These are phyloP conservation scores for Blastomyces gilchristii DNA, from an alignment of 2,329 filamentous ascomycete species.

Conservation along the genomic window DNA sequence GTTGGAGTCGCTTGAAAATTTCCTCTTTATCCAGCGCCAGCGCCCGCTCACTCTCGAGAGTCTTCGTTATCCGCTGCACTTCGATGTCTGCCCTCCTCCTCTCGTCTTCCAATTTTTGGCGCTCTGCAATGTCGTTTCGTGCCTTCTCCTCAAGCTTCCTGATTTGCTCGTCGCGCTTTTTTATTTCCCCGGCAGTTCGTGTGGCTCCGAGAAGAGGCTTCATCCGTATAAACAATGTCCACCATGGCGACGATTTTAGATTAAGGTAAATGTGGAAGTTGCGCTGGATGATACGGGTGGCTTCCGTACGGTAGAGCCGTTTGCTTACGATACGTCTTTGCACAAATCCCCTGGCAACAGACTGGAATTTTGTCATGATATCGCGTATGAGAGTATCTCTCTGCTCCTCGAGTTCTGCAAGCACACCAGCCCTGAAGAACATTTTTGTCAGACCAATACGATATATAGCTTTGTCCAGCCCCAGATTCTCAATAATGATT, in stretches of 20 bases:
- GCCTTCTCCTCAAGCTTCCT: constrained; percentile 76
- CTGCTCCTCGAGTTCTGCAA: constrained; percentile 93
- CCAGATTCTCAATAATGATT: constrained; percentile 81
- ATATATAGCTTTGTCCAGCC: constrained; percentile 75
- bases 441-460: constrained; percentile 94
- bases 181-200: constrained; percentile 83
- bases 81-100: constrained; percentile 77
- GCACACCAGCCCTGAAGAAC: constrained; percentile 91
- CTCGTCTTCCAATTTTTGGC: constrained; percentile 79
- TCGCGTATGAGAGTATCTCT: constrained; percentile 85
- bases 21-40: constrained; percentile 96
- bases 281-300: constrained; percentile 83
- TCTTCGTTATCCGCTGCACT: constrained; percentile 82
- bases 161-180: constrained; percentile 90
- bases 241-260: constrained; percentile 90
- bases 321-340: constrained; percentile 86
- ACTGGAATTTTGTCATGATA: constrained; percentile 90
- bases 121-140: constrained; percentile 61
- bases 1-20: constrained; percentile 92
- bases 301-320: constrained; percentile 84
- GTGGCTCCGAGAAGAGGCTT: constrained; percentile 88
- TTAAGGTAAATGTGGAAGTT: constrained; percentile 90
- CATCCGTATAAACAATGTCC: constrained; percentile 90
- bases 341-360: constrained; percentile 78
- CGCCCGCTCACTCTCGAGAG: constrained; percentile 89